A percentile compares a stretch with the other conserved stretches of the same genome.
Conservation (phyloP, 768 basidiomycete species). For the Serendipita sp. region DNA sequence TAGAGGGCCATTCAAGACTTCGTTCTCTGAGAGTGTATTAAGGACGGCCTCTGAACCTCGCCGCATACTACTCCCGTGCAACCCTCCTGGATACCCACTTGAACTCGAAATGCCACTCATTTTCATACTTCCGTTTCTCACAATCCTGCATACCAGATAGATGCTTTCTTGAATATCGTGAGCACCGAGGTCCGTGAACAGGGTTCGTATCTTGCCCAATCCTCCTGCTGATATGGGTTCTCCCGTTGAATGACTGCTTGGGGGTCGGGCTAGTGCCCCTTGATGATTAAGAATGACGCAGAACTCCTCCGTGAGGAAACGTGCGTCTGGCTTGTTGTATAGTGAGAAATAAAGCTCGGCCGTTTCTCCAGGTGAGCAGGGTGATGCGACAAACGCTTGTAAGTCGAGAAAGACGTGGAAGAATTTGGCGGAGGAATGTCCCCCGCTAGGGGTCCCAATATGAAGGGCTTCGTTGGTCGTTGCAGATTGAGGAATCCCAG, state of each 20-base stretch:
- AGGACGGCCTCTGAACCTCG: conserved; percentile 29
- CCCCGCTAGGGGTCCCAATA: background rate
- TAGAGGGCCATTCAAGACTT: conserved; percentile 10
- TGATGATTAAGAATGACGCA: conserved; percentile 82
- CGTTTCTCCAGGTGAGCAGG: conserved; percentile 79
- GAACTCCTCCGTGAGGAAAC: conserved; percentile 89
- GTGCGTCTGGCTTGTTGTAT: conserved; percentile 65
- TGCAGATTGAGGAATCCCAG: background rate
- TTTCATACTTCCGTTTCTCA: conserved; percentile 76
- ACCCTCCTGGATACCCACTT: conserved; percentile 13
- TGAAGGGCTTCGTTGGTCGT: background rate
- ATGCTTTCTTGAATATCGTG: conserved; percentile 75
- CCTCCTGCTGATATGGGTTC: conserved; percentile 28
- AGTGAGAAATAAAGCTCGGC: conserved; percentile 89
- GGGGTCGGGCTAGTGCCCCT: conserved; percentile 53
- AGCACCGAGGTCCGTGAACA: conserved; percentile 78
- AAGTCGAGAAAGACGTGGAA: conserved; percentile 84
- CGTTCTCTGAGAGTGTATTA: conserved; percentile 19
- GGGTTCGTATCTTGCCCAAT: conserved; percentile 48
- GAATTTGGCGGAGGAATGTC: conserved; percentile 36
- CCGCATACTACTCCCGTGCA: conserved; percentile 16
- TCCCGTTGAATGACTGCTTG: background rate
- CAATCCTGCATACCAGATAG: conserved; percentile 79
- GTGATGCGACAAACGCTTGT: conserved; percentile 80
- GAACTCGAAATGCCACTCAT: conserved; percentile 35